Conservation (phyloP, 257 asterid genomes). For the Gentiana dahurica region DNA sequence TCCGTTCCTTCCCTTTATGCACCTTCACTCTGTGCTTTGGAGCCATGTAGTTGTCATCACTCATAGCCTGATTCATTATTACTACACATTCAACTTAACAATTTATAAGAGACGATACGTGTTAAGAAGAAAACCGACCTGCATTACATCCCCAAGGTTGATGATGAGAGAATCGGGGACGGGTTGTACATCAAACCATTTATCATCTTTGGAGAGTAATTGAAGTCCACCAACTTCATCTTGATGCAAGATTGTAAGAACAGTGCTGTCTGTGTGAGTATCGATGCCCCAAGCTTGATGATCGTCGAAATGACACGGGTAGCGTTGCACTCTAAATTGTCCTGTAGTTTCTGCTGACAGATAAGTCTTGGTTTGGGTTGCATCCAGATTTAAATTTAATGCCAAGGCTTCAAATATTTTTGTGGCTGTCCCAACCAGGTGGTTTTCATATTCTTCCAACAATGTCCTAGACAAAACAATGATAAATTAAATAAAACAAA, state of each 20-base stretch:
- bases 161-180: conserved; percentile 45
- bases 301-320: conserved; percentile 43
- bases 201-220: conserved; percentile 25
- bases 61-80: conserved; percentile 44
- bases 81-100: neutral
- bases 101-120: neutral
- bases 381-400: conserved; percentile 29
- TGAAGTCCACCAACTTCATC: conserved; percentile 87
- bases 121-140: conserved; percentile 22
- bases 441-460: conserved; percentile 56
- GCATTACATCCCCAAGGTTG: conserved; percentile 83
- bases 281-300: conserved; percentile 48
- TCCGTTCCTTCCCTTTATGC: conserved; percentile 41
- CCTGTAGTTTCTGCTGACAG: conserved; percentile 42
- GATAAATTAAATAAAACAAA: neutral
- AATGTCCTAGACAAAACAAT: conserved; percentile 25
- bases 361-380: conserved; percentile 24
- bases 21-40: conserved; percentile 74
- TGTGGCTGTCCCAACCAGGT: conserved; percentile 46
- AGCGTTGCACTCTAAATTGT: conserved; percentile 63
- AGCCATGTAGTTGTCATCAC: conserved; percentile 46
- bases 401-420: conserved; percentile 39
- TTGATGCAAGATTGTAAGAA: conserved; percentile 61
- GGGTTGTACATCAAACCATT: conserved; percentile 65
- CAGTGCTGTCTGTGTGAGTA: conserved; percentile 81